Conservation (phyloP, 768 basidiomycete genomes). For the Amanita pseudoporphyria region DNA sequence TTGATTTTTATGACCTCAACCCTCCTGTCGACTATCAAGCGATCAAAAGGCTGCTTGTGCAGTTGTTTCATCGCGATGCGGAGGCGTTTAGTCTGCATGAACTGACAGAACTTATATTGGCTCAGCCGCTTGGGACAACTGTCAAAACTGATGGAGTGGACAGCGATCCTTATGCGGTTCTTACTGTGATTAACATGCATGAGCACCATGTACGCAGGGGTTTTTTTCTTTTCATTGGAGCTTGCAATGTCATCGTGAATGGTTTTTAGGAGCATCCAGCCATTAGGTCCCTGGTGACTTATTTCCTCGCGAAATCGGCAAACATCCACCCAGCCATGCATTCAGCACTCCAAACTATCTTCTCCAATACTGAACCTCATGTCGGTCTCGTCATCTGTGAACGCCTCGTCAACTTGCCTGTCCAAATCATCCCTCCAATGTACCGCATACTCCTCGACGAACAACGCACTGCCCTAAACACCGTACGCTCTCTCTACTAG, state of each 20-base stretch:
- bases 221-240: not conserved
- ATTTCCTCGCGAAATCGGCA: constrained; percentile 56
- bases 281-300: constrained; percentile 59
- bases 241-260: not conserved
- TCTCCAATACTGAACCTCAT: constrained; percentile 41
- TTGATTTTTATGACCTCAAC: constrained; percentile 90
- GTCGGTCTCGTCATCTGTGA: constrained; percentile 84
- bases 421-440: constrained; percentile 87
- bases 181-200: constrained; percentile 78
- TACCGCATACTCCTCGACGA: constrained; percentile 85
- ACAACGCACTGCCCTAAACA: constrained; percentile 58
- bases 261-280: constrained; percentile 52
- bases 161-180: constrained; percentile 83
- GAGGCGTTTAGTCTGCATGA: constrained; percentile 60
- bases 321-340: constrained; percentile 42
- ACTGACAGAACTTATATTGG: constrained; percentile 71
- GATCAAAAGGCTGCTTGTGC: constrained; percentile 59
- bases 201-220: constrained; percentile 50
- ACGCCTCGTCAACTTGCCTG: constrained; percentile 91
- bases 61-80: constrained; percentile 70
- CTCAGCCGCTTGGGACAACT: constrained; percentile 78
- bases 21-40: constrained; percentile 80
- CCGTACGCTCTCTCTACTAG: constrained; percentile 34
- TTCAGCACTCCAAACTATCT: constrained; percentile 40
- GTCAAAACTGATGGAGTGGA: constrained; percentile 88